Percentiles rank a stretch among this genome's conserved stretches.
These are phyloP conservation scores for Bolboschoenus planiculmis DNA, from an alignment of 176 grass and related monocot genomes.

Conservation along the genomic window DNA sequence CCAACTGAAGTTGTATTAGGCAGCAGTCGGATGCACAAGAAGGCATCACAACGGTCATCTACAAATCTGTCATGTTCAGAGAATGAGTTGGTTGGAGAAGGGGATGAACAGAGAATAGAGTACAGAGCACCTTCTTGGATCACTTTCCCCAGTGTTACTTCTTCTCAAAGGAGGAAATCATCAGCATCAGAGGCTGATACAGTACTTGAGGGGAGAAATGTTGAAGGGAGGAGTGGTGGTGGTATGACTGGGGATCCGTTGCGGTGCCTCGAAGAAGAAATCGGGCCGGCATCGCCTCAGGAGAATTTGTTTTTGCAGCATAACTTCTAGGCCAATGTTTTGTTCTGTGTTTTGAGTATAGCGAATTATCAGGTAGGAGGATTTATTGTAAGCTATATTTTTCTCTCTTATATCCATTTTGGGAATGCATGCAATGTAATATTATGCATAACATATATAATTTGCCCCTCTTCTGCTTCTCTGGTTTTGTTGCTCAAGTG, in stretches of 20 bases:
- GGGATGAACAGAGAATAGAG: slow-evolving; percentile 67
- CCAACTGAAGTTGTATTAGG: slow-evolving; percentile 92
- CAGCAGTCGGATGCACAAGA: slow-evolving; percentile 88
- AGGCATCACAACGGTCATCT: slow-evolving; percentile 82
- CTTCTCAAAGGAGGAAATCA: slow-evolving; percentile 91
- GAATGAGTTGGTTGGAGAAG: slow-evolving; percentile 58
- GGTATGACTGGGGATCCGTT: slow-evolving; percentile 53
- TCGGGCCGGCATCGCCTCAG: slow-evolving; percentile 67
- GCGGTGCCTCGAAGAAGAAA: slow-evolving; percentile 94
- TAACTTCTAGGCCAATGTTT: slow-evolving; percentile 74
- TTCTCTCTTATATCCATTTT: slow-evolving; percentile 14
- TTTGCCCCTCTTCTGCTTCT: neutral
- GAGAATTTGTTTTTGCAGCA: slow-evolving; percentile 92
- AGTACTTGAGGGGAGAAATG: slow-evolving; percentile 51
- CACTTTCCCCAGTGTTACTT: slow-evolving; percentile 89
- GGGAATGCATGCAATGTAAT: slow-evolving; percentile 18
- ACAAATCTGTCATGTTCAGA: slow-evolving; percentile 82
- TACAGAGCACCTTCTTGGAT: slow-evolving; percentile 95
- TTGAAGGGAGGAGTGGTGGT: slow-evolving; percentile 53
- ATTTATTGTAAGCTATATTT: slow-evolving; percentile 19
- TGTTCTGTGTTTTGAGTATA: slow-evolving; percentile 1
- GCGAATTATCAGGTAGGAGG: neutral
- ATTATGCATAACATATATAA: neutral
- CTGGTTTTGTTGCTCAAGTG: neutral
- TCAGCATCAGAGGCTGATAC: slow-evolving; percentile 83